Evolutionary conservation across 2,329 filamentous ascomycete genomes (phyloP).

Genomic region (Hymenoscyphus salicellus): DNA sequence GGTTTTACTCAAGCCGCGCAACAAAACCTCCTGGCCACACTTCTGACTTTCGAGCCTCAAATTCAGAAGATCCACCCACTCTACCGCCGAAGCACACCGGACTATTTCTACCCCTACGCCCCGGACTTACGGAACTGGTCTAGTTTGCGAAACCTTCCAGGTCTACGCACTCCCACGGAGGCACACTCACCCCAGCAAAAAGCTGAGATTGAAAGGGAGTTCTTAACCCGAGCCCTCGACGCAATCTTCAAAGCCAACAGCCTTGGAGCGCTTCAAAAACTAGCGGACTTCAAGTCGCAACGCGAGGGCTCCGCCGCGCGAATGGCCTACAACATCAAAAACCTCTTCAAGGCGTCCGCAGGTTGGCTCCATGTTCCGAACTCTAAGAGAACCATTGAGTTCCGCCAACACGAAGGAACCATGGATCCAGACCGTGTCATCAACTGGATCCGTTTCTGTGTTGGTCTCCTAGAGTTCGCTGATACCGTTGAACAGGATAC

Average conservation of each 20-base stretch:
- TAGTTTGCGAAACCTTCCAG: not conserved
- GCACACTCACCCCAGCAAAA: too few relatives aligned
- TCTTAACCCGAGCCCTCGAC: not conserved
- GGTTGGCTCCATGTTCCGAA: not conserved
- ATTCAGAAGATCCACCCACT: constrained; percentile 4
- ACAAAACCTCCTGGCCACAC: constrained; percentile 1
- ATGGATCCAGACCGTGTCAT: constrained; percentile 10
- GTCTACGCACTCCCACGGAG: not conserved
- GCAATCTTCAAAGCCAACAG: not conserved
- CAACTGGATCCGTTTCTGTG: constrained; percentile 16
- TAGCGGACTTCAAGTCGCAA: too few relatives aligned
- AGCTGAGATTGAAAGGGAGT: not conserved
- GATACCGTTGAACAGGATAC: not conserved
- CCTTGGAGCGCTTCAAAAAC: too few relatives aligned
- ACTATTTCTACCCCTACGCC: not conserved
- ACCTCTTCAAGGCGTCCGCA: not conserved
- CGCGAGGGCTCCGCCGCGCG: too few relatives aligned
- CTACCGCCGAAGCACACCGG: not conserved
- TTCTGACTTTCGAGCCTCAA: constrained; percentile 8
- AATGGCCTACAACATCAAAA: not conserved
- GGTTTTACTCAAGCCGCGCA: not conserved
- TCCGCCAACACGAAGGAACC: constrained; percentile 22
- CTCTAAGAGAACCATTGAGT: constrained; percentile 19
- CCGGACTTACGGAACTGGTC: not conserved
- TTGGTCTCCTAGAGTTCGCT: constrained; percentile 7